Conservation (phyloP, 768 basidiomycete species). For the Suillus weaverae region DNA sequence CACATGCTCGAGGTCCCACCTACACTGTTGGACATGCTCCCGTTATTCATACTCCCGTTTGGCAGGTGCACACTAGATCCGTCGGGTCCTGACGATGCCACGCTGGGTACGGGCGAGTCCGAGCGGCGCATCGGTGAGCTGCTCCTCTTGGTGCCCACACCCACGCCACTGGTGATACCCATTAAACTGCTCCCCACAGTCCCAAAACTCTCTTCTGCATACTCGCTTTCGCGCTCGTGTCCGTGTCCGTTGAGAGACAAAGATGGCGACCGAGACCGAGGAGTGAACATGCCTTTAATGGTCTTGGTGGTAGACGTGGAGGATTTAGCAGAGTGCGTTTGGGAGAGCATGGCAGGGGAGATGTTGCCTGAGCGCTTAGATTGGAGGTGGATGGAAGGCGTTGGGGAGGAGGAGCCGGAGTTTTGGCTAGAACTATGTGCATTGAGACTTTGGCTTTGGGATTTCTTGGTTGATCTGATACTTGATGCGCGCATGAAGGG, state of each 20-base stretch:
- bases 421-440: not conserved
- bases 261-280: conserved; percentile 52
- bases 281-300: conserved; percentile 57
- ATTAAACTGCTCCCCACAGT: conserved; percentile 52
- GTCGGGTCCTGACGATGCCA: conserved; percentile 3
- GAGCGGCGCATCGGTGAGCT: not conserved
- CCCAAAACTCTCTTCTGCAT: conserved; percentile 56
- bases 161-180: not conserved
- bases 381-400: not conserved
- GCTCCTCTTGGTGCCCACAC: not conserved
- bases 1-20: not conserved
- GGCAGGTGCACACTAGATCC: not conserved
- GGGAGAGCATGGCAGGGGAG: not conserved
- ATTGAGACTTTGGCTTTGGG: not conserved
- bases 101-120: conserved; percentile 7
- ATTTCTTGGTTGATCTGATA: not conserved
- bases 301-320: conserved; percentile 46
- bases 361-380: not conserved
- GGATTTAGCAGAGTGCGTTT: not conserved
- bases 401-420: not conserved
- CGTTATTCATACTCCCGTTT: not conserved
- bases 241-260: conserved; percentile 28
- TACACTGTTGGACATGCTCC: not conserved
- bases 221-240: conserved; percentile 23
- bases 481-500: conserved; percentile 32